These are phyloP conservation scores for Serendipita sp. DNA, from an alignment of 768 basidiomycete species.

Conservation along the genomic window DNA sequence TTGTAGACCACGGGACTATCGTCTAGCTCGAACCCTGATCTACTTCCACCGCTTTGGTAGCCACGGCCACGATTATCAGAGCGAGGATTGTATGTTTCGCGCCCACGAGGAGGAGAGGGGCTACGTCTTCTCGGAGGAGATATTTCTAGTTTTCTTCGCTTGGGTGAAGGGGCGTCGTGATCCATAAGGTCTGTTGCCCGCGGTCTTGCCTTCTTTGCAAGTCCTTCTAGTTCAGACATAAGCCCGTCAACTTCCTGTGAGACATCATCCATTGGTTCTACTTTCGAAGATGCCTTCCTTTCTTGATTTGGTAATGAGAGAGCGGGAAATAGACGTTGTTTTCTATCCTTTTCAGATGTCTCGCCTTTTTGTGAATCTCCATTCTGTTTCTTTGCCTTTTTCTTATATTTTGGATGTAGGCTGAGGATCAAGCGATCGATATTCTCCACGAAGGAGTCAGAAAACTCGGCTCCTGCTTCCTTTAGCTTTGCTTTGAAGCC, in stretches of 20 bases:
- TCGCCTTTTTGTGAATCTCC: constrained; percentile 17
- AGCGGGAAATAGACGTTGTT: constrained; percentile 79
- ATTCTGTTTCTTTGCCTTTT: constrained; percentile 31
- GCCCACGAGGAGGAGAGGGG: constrained; percentile 43
- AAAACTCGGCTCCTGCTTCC: constrained; percentile 66
- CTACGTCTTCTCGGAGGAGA: constrained; percentile 33
- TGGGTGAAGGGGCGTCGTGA: constrained; percentile 26
- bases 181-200: constrained; percentile 19
- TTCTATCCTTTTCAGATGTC: constrained; percentile 49
- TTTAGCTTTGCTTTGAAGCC: constrained; percentile 71
- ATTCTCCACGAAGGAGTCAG: constrained; percentile 79
- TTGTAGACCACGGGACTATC: constrained; percentile 83
- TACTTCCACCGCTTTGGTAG: constrained; percentile 13
- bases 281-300: constrained; percentile 30
- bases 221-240: constrained; percentile 52
- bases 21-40: constrained; percentile 29
- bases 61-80: constrained; percentile 24
- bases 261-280: constrained; percentile 14
- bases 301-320: constrained; percentile 68
- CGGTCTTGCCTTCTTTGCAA: constrained; percentile 41
- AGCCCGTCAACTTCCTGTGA: constrained; percentile 57
- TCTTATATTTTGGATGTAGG: constrained; percentile 93
- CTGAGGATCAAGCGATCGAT: constrained; percentile 88
- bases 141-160: constrained; percentile 33
- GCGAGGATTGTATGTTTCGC: constrained; percentile 24